Conservation (phyloP, 169 alveolate genomes). For the Plasmodium malariae region DNA sequence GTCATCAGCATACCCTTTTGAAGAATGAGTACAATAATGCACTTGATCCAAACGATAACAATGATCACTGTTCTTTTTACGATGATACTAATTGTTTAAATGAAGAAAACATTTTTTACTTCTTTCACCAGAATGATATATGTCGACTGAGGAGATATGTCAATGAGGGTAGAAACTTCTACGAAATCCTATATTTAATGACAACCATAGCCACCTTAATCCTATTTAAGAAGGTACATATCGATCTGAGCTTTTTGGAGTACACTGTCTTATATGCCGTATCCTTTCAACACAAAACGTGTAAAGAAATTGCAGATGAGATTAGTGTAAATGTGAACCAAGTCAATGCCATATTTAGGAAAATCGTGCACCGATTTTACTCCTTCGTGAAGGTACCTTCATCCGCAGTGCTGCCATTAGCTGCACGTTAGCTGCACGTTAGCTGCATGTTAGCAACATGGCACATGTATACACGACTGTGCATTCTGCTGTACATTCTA, state of each 20-base stretch:
- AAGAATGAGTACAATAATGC: constrained; percentile 28
- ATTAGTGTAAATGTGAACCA: constrained; percentile 54
- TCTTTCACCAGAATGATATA: constrained; percentile 67
- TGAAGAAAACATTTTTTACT: constrained; percentile 28
- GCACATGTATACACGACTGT: too few species aligned
- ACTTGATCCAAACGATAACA: background rate
- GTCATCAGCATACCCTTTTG: background rate
- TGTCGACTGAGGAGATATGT: constrained; percentile 69
- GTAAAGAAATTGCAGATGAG: constrained; percentile 38
- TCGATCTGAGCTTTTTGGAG: constrained; percentile 53
- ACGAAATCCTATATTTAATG: constrained; percentile 42
- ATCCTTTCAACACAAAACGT: constrained; percentile 57
- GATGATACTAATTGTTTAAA: constrained; percentile 10
- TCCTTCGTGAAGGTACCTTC: constrained; percentile 50
- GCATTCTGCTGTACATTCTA: too few species aligned
- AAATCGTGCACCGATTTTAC: constrained; percentile 57
- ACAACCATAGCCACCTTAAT: constrained; percentile 46
- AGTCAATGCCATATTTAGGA: constrained; percentile 51
- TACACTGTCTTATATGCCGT: constrained; percentile 74
- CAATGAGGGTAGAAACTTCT: constrained; percentile 28
- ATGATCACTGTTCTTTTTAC: constrained; percentile 12
- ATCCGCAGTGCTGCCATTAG: too few species aligned
- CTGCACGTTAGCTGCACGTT: too few species aligned
- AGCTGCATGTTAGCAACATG: too few species aligned
- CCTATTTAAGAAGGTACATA: constrained; percentile 46